Base-by-base conservation (phyloP, 2,329 filamentous ascomycete species). In the Phaeosphaeria sp. region DNA sequence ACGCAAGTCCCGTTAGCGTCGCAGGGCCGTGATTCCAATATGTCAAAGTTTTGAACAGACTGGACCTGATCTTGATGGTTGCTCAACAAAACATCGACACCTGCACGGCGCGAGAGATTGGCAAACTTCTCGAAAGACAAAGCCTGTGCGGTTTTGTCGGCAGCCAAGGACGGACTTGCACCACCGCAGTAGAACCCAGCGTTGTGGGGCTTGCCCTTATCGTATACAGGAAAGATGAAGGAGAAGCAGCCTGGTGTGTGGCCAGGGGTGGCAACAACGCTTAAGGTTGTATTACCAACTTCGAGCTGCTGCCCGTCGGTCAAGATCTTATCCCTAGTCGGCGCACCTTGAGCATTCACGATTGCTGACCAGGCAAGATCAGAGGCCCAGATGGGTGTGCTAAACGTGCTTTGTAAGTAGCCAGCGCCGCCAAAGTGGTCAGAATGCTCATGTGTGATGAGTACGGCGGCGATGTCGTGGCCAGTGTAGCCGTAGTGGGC, bases 11-110 rank as follows among this genome's bases (percentile, higher is more conserved):
- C 25, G 18, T 33, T 17, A 17, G 36, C 54, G 15, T 36, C 46
- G 11, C 22, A 27, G n/a, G 15, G 43, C 13, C 57, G 60, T 36
- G 53, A 44, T 22, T 54, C 53, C 27, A 65, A 36, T 9, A 60
- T 46, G 20, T 65, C 60, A 36, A 55, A 53, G n/a, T 63, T 55
- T 13, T 49, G 53, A 39, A 65, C 25, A 8, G 60, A 55, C 18
- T 57, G 51, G 25, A 63, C 57, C n/a, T 59, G 56, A 18, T 53
- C 54, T 36, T 61, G 55, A 42, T 65, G 60, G 40, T 61, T 63
- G 15, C 57, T 56, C 3, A 65, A 48, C 21, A 63, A 42, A 6
- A 55, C 53, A n/a, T 61, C 63, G 1, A 60, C 56, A 5, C 53
- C 53, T 15, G 40, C 36, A 18, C 61, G 53, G 7, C 42, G 20